Evolutionary conservation across 192 early-diverging fungal genomes (phyloP).

Genomic region (Entophlyctis helioformis): DNA sequence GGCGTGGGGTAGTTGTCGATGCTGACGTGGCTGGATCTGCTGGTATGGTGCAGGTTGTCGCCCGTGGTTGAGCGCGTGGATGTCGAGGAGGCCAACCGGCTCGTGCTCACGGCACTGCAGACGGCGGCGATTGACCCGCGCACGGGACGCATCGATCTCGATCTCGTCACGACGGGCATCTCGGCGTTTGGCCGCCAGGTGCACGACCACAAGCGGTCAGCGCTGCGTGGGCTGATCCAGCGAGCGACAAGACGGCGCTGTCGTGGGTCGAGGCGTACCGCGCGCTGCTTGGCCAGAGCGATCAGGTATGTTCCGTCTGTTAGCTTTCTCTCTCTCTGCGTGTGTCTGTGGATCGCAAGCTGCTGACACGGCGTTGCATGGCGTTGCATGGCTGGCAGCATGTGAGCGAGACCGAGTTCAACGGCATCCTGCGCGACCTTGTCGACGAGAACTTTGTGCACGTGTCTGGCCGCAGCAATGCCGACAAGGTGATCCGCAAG

Average conservation of each 20-base stretch:
- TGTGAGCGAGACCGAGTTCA: conserved; percentile 21
- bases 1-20: neutral
- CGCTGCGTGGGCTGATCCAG: conserved; percentile 23
- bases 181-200: conserved; percentile 59
- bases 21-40: too few relatives aligned
- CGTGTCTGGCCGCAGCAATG: conserved; percentile 16
- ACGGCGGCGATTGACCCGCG: conserved; percentile 84
- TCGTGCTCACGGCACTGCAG: conserved; percentile 82
- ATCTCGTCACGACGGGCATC: conserved; percentile 82
- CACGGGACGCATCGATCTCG: conserved; percentile 89
- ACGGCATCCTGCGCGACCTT: conserved; percentile 20
- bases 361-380: too few relatives aligned
- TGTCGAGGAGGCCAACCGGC: conserved; percentile 78
- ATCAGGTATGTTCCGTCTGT: conserved; percentile 3
- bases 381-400: conserved; percentile 2
- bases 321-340: conserved; percentile 1
- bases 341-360: neutral
- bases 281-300: conserved; percentile 11
- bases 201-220: conserved; percentile 44
- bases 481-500: conserved; percentile 18
- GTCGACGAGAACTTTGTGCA: conserved; percentile 14
- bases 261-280: conserved; percentile 16
- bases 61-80: conserved; percentile 60
- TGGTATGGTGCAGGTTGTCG: conserved; percentile 45
- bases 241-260: neutral